phyloP scores from a whole-genome alignment of 139 green algal species.

The Tetradesmus obliquus region DNA sequence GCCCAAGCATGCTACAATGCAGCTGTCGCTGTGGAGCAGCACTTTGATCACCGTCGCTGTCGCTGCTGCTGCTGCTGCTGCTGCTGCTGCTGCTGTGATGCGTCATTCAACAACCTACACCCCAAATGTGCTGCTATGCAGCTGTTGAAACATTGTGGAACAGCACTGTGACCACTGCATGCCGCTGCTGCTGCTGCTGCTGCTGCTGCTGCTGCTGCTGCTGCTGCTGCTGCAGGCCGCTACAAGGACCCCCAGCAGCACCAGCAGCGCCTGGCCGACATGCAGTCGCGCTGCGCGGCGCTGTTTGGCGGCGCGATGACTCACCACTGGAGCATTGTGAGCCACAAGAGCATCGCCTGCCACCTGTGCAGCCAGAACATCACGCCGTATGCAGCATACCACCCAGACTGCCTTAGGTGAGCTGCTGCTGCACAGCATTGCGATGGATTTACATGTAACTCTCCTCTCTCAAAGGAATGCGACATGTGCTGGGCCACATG shows the following conservation, averaged over 20 bases:
- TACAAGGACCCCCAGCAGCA: constrained; percentile 42
- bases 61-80: not conserved
- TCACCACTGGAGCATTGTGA: constrained; percentile 14
- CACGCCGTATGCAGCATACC: constrained; percentile 41
- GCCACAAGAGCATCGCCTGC: constrained; percentile 41
- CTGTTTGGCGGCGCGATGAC: constrained; percentile 26
- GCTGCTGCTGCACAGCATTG: no score
- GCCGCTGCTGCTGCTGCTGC: no score
- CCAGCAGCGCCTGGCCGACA: constrained; percentile 38
- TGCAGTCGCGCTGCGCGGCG: constrained; percentile 24
- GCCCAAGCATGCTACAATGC: not conserved
- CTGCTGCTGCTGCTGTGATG: not conserved
- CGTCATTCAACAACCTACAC: no score
- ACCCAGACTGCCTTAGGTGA: constrained; percentile 37
- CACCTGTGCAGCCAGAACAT: constrained; percentile 28
- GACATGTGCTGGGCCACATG: not conserved
- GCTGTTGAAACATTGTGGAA: no score
- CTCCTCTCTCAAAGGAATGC: not conserved
- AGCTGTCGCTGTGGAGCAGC: not conserved
- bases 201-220: not conserved
- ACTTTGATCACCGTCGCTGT: not conserved
- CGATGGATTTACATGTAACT: not conserved
- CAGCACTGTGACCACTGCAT: not conserved
- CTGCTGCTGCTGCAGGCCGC: constrained; percentile 3
- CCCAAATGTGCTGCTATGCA: not conserved